Base-by-base conservation (phyloP, 129 eudicot genomes). In the Flaveria linearis region DNA sequence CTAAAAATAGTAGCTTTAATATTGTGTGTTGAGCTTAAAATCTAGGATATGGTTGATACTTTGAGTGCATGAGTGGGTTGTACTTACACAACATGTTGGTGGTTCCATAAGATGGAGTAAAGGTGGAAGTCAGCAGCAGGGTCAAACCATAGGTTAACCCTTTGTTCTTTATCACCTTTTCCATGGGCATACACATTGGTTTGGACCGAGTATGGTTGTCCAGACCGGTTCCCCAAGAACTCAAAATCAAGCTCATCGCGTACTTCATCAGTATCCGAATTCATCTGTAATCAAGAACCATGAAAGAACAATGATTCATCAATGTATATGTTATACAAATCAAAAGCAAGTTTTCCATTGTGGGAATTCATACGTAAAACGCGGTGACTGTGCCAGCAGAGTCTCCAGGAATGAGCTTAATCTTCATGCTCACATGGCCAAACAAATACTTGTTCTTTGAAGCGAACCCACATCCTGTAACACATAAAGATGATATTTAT, bases 141-240 rank as follows among this genome's bases (percentile, higher is more conserved):
- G 68, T 63, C 68, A 13, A 63, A 63, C 68, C 68, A 63, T 15
- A 63, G 68, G 68, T 63, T 63, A 63, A 63, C 68, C 68, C 68
- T 28, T 63, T 63, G 68, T 63, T 63, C 68, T 63, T 30, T 28
- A 28, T 63, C 68, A 63, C 68, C 68, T 6, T 63, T 63, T 30
- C 68, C 68, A 30, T 30, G 68, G 68, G 68, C 68, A 30, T 28
- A 63, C 45, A 63, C 68, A 15, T 63, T 63, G 68, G 68, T 63
- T 63, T 63, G 68, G 13, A 63, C 68, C 45, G 68, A 28, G 12
- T 63, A 63, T 13, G 68, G 68, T 63, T 63, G 68, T 2, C 68
- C 68, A 11, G 68, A 30, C 45, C 68, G 68, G 68, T 63, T 63
- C 20, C 68, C 68, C 68, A 63, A 28, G 22, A 63, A 63, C 11